These are phyloP conservation scores for Tetrahymena malaccensis DNA, from an alignment of 73 alveolate species.

Conservation along the genomic window DNA sequence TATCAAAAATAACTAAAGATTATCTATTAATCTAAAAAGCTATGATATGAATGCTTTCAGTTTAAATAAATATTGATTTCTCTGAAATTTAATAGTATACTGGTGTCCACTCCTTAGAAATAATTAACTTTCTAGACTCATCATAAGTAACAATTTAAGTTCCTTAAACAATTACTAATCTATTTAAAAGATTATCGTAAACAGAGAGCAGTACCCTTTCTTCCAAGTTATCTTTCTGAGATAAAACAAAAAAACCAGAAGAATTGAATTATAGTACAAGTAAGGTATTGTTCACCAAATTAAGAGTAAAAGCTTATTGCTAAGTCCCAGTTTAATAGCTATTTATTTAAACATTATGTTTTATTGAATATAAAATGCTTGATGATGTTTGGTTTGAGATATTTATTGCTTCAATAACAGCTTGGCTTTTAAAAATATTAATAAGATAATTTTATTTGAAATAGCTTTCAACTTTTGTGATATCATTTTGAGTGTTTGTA, in stretches of 20 bases:
- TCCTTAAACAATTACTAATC: not conserved
- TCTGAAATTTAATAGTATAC: not conserved
- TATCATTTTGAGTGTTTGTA: not conserved
- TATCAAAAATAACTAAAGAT: not conserved
- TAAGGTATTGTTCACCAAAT: not conserved
- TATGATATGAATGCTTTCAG: not conserved
- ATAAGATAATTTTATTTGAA: not conserved
- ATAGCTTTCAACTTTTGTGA: not conserved
- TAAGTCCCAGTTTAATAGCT: not conserved
- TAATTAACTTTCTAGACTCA: not conserved
- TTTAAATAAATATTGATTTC: not conserved
- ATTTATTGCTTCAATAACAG: not conserved
- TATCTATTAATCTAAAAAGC: not conserved
- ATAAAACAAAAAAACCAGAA: not conserved
- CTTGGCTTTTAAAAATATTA: not conserved
- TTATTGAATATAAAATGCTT: not conserved
- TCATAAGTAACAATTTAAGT: not conserved
- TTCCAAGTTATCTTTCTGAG: not conserved
- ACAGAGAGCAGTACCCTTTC: not conserved
- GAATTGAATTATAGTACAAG: not conserved
- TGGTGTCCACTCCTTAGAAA: not conserved
- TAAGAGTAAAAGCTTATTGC: not conserved
- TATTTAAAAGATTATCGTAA: not conserved
- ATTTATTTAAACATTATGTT: not conserved
- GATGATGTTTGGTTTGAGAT: not conserved